phyloP scores from a whole-genome alignment of 1,284 basidiomycete species.

The Sanghuangporus baumii region DNA sequence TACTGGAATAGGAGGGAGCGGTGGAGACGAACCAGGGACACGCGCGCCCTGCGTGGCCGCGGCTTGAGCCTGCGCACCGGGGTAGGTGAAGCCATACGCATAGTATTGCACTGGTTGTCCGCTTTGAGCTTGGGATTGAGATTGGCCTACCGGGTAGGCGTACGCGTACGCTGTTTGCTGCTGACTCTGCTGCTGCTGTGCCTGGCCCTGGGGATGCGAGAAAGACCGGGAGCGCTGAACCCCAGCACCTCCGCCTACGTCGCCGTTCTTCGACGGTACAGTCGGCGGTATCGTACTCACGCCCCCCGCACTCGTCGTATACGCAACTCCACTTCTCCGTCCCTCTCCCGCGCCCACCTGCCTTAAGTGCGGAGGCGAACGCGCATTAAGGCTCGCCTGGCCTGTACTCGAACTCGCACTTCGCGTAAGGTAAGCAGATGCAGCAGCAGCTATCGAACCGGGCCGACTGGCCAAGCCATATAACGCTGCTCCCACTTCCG shows the following conservation, averaged over 20 bases:
- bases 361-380: not conserved
- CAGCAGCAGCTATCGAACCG: not conserved
- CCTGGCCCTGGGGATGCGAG: not conserved
- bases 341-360: not conserved
- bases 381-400: not conserved
- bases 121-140: not conserved
- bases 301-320: not conserved
- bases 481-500: not conserved
- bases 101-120: not conserved
- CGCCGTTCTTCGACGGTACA: not conserved
- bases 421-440: not conserved
- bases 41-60: not conserved
- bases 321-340: not conserved
- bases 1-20: not conserved
- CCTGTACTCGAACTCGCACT: not conserved
- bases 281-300: not conserved
- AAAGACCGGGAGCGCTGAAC: not conserved
- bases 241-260: not conserved
- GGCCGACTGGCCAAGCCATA: not conserved
- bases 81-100: not conserved
- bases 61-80: not conserved
- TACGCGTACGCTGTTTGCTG: not conserved
- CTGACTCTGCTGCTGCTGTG: not conserved
- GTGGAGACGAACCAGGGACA: constrained; percentile 4
- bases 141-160: not conserved